A percentile compares a stretch with the other conserved stretches of the same genome.
Evolutionary conservation across 208 protist genomes (phyloP).

Genomic region (Lotmaria passim): DNA sequence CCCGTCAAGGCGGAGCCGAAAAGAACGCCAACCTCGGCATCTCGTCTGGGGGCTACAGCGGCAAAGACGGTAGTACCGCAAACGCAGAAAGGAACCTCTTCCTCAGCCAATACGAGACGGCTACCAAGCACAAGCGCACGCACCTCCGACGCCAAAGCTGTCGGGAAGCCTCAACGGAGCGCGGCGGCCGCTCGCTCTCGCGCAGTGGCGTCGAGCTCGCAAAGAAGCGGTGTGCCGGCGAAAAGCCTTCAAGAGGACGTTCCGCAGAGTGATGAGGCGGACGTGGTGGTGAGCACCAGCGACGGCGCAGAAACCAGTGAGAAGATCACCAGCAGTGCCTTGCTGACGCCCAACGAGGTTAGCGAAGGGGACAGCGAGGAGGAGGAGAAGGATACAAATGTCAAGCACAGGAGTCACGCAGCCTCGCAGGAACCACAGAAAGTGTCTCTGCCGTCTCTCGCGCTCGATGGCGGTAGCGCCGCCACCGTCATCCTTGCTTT

Average conservation of each 20-base stretch:
- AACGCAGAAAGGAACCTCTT: too few relatives aligned
- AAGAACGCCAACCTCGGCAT: too few relatives aligned
- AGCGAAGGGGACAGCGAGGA: not conserved
- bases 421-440: too few relatives aligned
- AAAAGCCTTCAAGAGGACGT: not conserved
- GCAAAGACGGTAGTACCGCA: not conserved
- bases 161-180: not conserved
- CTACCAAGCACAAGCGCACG: not conserved
- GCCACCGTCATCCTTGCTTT: too few relatives aligned
- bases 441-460: too few relatives aligned
- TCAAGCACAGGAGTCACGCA: too few relatives aligned
- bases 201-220: not conserved
- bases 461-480: too few relatives aligned
- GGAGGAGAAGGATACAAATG: not conserved
- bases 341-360: not conserved
- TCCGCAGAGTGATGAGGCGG: not conserved
- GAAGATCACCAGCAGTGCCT: slow-evolving; percentile 1
- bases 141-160: not conserved
- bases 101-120: too few relatives aligned
- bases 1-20: too few relatives aligned
- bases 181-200: not conserved
- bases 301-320: not conserved
- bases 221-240: not conserved
- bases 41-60: too few relatives aligned
- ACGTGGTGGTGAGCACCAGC: too few relatives aligned